Base-by-base conservation (phyloP, 225 moss, liverwort and hornwort species). In the Bryum argenteum region DNA sequence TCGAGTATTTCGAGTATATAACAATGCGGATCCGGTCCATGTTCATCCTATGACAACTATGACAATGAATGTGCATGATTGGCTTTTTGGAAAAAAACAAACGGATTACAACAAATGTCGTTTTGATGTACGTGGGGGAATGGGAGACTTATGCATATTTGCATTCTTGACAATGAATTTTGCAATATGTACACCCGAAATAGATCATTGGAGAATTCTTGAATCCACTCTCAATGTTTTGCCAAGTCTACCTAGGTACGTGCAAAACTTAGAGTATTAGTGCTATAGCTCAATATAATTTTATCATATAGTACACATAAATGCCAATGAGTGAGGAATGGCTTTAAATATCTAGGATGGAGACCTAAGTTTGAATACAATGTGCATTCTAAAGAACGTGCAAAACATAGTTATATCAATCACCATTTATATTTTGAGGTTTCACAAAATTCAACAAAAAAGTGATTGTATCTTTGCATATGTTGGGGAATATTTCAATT, bases 61-160 rank as follows among this genome's bases (percentile, higher is more conserved):
- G 77, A 20, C 73, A 1, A 10, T 0, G 0, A 0, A 0, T 7
- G 11, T 85, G 13, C 74, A 79, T 5, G 54, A 18, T 45, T 69
- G 82, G 53, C 74, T 85, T 7, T 85, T 82, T 71, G 85, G 79
- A 15, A 10, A 26, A 1, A 77, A 76, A 5, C 67, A 79, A 77
- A 54, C 55, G 47, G 77, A 82, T 47, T 63, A 66, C 6, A 73
- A 23, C 14, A 72, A 82, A 47, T 82, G 82, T 0, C 20, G 0
- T 1, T 85, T 45, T 51, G 82, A 85, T 28, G 54, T 77, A 1
- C 64, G 77, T 9, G 79, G 70, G 0, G 82, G 82, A 7, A 55
- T 71, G 48, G 82, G 74, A 33, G 73, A 79, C 3, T 28, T 85
- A 24, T 85, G 79, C 18, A 45, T 79, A 1, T 85, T 79, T 55